Base-by-base conservation (phyloP, 2,329 filamentous ascomycete genomes). In the Tolypocladium sp. region DNA sequence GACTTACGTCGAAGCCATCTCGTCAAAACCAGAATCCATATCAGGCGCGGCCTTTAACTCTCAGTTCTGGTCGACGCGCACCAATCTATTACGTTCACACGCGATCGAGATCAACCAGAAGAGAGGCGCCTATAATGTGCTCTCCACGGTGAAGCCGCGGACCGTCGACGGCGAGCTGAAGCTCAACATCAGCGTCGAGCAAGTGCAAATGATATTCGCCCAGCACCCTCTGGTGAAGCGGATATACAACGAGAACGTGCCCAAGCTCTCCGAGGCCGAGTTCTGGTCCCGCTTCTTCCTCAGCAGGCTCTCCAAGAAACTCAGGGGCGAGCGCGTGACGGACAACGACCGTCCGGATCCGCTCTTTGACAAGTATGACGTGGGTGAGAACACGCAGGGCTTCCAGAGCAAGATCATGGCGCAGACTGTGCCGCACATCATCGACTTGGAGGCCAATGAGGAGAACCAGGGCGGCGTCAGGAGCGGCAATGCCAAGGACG, bases 201-300 rank as follows among this genome's bases (percentile, higher is more conserved):
- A 97, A 73, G 91, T 97, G 57, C 89, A 92, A 68, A 84, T 96
- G 69, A 94, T 99, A 57, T 92, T 99, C 73, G 86, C 84, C 61
- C 94, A 97, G 71, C 93, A 99, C 72, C 92, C 94, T 2, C 79
- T 99, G 0, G 88, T 99, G 60, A 90, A 91, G 70, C 85, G 87
- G 25, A 90, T 96, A 8, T 97, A 97, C 73, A 91, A 97, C 69
- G 92, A 97, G 69, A 91, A 92, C 64, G 92, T 97, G 0, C 92
- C 91, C 6, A 90, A 89, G 61, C 74, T 95, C 44, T 85, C 82
- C 33, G 90, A 96, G 67, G 80, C 81, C 59, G 86, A 91, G 56
- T 99, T 99, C 70, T 99, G 93, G 92, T 89, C 89, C 7, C 84
- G 91, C 17, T 99, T 99, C 75, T 97, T 99, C 71, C 85, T 92